Conservation (phyloP, 345 rosid species). For the Microthlaspi erraticum region DNA sequence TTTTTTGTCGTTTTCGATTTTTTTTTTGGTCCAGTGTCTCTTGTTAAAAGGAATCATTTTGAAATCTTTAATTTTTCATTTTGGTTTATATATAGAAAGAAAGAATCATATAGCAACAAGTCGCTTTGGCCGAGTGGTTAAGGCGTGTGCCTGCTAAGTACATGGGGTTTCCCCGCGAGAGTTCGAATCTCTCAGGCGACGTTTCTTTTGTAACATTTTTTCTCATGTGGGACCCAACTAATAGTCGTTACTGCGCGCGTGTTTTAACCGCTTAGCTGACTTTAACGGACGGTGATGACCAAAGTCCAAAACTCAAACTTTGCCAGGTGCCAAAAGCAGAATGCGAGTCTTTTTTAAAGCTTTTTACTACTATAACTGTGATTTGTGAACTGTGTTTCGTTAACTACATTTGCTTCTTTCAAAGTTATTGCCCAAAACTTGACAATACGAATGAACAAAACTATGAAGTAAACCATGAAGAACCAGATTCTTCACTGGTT, state of each 20-base stretch:
- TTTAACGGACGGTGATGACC: background rate
- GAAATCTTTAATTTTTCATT: background rate
- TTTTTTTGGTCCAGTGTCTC: constrained; percentile 18
- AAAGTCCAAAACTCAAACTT: background rate
- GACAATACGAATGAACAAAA: constrained; percentile 14
- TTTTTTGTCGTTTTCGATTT: constrained; percentile 40
- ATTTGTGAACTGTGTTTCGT: background rate
- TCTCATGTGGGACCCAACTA: background rate
- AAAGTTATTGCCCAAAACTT: background rate
- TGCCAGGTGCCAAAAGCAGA: background rate
- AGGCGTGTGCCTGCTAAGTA: constrained; percentile 71
- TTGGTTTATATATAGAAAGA: background rate
- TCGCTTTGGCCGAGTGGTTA: constrained; percentile 70
- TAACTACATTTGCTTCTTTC: constrained; percentile 13
- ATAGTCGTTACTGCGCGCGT: background rate
- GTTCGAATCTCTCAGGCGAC: constrained; percentile 86
- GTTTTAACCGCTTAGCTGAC: background rate
- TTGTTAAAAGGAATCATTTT: constrained; percentile 20
- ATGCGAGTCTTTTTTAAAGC: background rate
- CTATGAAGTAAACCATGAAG: background rate
- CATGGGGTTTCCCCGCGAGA: constrained; percentile 75
- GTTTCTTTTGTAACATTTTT: background rate
- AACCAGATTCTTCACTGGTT: constrained; percentile 30
- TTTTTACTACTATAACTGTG: constrained; percentile 5
- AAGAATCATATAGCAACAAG: background rate